A percentile compares a stretch with the other conserved stretches of the same genome.
phyloP scores from a whole-genome alignment of 2,329 filamentous ascomycete species.

The Rhinocladiella similis region DNA sequence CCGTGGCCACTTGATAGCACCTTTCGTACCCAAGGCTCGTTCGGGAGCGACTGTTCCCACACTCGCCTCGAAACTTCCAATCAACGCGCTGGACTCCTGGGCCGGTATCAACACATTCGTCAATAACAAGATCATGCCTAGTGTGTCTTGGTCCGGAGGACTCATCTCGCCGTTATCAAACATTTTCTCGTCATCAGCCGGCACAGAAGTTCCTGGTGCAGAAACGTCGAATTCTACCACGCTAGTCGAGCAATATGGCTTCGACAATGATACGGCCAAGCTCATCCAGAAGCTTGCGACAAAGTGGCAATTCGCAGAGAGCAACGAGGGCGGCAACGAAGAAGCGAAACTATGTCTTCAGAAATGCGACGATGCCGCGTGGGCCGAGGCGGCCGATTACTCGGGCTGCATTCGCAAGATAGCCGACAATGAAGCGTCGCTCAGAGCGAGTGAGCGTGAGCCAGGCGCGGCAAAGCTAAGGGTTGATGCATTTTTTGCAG shows the following conservation, averaged over 20 bases:
- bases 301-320: slow-evolving; percentile 29
- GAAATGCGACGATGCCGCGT: slow-evolving; percentile 31
- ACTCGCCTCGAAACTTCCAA: slow-evolving; percentile 32
- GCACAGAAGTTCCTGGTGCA: not conserved
- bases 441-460: not conserved
- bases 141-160: slow-evolving; percentile 32
- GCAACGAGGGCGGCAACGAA: slow-evolving; percentile 38
- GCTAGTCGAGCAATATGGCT: not conserved
- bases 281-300: not conserved
- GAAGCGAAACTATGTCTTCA: slow-evolving; percentile 41
- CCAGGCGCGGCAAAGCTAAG: slow-evolving; percentile 25
- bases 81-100: slow-evolving; percentile 34
- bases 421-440: slow-evolving; percentile 5
- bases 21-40: slow-evolving; percentile 44
- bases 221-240: not conserved
- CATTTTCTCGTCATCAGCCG: not conserved
- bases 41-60: slow-evolving; percentile 35
- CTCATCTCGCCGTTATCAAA: slow-evolving; percentile 7
- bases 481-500: slow-evolving; percentile 39
- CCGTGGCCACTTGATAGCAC: slow-evolving; percentile 31
- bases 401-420: slow-evolving; percentile 25
- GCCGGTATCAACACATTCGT: slow-evolving; percentile 35
- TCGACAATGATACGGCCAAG: not conserved
- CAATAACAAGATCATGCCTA: slow-evolving; percentile 34
- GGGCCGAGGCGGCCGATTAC: slow-evolving; percentile 42